Base-by-base conservation (phyloP, 1,284 basidiomycete species). In the Volvariella surrecta region DNA sequence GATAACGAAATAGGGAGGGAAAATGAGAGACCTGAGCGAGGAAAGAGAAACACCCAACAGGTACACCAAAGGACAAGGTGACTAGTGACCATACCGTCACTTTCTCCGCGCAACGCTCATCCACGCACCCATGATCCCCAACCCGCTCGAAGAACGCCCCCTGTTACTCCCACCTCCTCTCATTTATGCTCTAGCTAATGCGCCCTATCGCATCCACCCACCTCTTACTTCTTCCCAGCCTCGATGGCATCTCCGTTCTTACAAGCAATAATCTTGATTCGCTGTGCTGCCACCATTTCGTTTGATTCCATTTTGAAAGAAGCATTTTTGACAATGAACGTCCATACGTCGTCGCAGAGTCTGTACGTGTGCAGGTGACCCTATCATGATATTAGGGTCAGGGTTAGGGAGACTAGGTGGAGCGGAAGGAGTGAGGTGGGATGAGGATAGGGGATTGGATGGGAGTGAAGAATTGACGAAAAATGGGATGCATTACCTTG, bases 311-410 rank as follows among this genome's bases (percentile, higher is more conserved):
- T 90, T 64, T 95, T 95, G 68, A 97, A 94, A 13, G 79, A 76
- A 11, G 92, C 84, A 53, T 93, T 81, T 60, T 90, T 89, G 39
- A 95, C 86, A 49, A 94, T 88, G 62, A 96, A 97, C 32, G 93
- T 96, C 93, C 93, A 96, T 39, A 96, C 92, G 57, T 96, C 93
- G 66, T 96, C 93, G 58, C 90, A 93, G 1, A 93, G 73, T n/a
- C 91, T 80, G 66, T 96, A 96, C 1, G 90, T 95, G 54, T 86
- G 79, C 39, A 96, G 64, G 59, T 93, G 88, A 15, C 90, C 93
- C 89, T 93, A 56, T 16, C 32, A 41, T n/a, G 13, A n/a, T n/a
- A n/a, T n/a, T n/a, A n/a, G n/a, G n/a, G n/a, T n/a, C n/a, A n/a
- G n/a, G n/a, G n/a, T 30, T 21, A 34, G 28, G 10, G 16, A 30